Evolutionary conservation across 345 rosid genomes (phyloP).

Genomic region (Balakata baccata): DNA sequence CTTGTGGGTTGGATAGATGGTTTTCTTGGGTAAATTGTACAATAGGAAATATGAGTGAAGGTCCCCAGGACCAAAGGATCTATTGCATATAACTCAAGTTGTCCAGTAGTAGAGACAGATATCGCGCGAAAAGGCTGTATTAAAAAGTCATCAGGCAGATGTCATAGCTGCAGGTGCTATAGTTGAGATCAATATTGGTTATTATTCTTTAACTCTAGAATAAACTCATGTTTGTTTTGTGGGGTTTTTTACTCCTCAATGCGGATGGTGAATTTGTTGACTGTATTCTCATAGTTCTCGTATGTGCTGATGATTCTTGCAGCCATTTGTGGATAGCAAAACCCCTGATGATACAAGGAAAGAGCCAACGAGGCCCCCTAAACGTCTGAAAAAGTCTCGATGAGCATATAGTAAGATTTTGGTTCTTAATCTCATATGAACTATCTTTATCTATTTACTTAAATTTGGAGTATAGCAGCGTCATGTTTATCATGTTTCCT

Average conservation of each 20-base stretch:
- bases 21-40: neutral
- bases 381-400: constrained; percentile 69
- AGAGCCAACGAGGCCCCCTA: constrained; percentile 53
- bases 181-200: neutral
- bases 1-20: neutral
- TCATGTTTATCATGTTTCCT: neutral
- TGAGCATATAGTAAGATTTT: constrained; percentile 27
- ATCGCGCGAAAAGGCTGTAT: neutral
- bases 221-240: neutral
- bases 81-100: neutral
- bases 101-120: neutral
- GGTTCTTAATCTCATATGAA: neutral
- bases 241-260: neutral
- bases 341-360: constrained; percentile 57
- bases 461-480: neutral
- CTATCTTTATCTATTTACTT: too few relatives aligned
- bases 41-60: neutral
- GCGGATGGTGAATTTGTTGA: neutral
- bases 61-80: neutral
- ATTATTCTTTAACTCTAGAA: neutral
- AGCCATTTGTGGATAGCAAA: constrained; percentile 68
- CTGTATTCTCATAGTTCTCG: neutral
- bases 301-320: constrained; percentile 27
- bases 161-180: neutral
- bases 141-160: neutral